Conservation (phyloP, 805 yeast genomes). For the Wickerhamomyces sydowiorum region DNA sequence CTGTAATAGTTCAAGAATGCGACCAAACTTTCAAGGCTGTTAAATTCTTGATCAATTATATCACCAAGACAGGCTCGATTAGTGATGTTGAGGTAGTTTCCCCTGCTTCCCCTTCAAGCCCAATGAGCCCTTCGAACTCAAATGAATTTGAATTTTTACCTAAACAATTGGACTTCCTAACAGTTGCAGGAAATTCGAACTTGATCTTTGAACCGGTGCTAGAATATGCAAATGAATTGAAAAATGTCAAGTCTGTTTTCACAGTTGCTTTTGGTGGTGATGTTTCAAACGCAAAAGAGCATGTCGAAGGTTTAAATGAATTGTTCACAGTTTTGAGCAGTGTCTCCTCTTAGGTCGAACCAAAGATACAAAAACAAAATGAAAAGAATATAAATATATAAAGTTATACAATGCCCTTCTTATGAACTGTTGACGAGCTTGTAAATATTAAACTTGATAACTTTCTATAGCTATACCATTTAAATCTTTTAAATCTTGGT, state of each 20-base stretch:
- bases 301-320: slow-evolving; percentile 66
- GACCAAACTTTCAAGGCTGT: slow-evolving; percentile 54
- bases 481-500: slow-evolving; percentile 46
- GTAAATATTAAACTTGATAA: slow-evolving; percentile 26
- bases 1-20: slow-evolving; percentile 66
- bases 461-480: slow-evolving; percentile 49
- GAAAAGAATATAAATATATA: neutral
- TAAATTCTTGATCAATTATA: slow-evolving; percentile 40
- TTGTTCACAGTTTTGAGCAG: slow-evolving; percentile 43
- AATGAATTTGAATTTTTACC: slow-evolving; percentile 1
- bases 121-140: slow-evolving; percentile 12
- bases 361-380: no score
- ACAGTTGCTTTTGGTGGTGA: slow-evolving; percentile 56
- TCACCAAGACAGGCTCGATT: slow-evolving; percentile 21
- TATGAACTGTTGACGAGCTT: no score
- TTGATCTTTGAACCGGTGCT: slow-evolving; percentile 66
- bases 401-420: neutral
- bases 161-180: slow-evolving; percentile 32
- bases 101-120: slow-evolving; percentile 24
- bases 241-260: slow-evolving; percentile 41
- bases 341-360: no score
- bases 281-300: slow-evolving; percentile 55
- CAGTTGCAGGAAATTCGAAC: slow-evolving; percentile 61
- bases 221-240: slow-evolving; percentile 43
- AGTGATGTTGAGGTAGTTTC: slow-evolving; percentile 19